Conservation (phyloP, 768 basidiomycete species). For the Tephrocybe rancida region DNA sequence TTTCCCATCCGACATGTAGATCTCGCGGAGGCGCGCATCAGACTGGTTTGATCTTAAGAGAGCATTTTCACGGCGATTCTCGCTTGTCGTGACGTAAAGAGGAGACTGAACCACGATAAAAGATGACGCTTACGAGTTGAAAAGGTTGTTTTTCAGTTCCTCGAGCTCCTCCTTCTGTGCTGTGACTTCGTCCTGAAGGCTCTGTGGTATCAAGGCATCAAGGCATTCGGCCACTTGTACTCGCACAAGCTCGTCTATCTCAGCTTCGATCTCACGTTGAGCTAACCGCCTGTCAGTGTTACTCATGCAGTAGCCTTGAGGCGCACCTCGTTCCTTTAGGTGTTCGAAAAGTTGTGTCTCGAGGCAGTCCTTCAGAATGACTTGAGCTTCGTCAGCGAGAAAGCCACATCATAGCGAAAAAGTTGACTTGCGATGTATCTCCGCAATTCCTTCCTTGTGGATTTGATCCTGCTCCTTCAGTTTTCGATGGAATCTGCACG, state of each 20-base stretch:
- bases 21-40: slow-evolving; percentile 43
- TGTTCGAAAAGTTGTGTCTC: slow-evolving; percentile 44
- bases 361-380: slow-evolving; percentile 47
- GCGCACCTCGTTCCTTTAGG: slow-evolving; percentile 45
- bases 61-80: slow-evolving; percentile 58
- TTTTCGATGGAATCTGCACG: slow-evolving; percentile 47
- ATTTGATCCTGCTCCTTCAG: slow-evolving; percentile 44
- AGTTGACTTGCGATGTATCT: slow-evolving; percentile 47
- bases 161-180: slow-evolving; percentile 47
- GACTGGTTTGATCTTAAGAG: slow-evolving; percentile 42
- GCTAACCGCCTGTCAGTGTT: slow-evolving; percentile 31
- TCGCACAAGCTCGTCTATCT: slow-evolving; percentile 53
- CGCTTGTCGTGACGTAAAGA: slow-evolving; percentile 34
- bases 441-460: slow-evolving; percentile 45
- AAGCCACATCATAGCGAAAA: neutral
- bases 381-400: slow-evolving; percentile 26
- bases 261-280: slow-evolving; percentile 45
- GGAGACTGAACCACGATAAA: neutral
- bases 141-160: slow-evolving; percentile 45
- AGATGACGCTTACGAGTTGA: slow-evolving; percentile 55
- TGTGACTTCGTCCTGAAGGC: slow-evolving; percentile 50
- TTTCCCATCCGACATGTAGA: slow-evolving; percentile 48
- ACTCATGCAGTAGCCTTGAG: neutral
- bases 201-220: slow-evolving; percentile 44
- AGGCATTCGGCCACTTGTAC: slow-evolving; percentile 52